These are phyloP conservation scores for Lonicera japonica DNA, from an alignment of 129 eudicot species.

Conservation along the genomic window DNA sequence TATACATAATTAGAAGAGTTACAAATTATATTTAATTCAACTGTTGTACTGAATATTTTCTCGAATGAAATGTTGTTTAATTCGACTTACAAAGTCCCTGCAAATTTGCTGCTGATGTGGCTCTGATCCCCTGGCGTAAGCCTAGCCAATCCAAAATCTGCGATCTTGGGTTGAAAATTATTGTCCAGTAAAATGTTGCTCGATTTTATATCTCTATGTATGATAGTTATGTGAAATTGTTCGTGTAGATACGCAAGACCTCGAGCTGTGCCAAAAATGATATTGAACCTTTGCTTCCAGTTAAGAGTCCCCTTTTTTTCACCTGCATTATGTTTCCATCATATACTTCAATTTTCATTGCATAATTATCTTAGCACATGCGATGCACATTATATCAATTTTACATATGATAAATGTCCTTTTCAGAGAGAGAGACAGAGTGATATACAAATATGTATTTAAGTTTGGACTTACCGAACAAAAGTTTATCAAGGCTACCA, in stretches of 20 bases:
- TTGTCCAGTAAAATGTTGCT: constrained; percentile 65
- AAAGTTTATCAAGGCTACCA: constrained; percentile 62
- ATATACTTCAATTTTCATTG: too few species aligned
- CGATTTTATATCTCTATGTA: constrained; percentile 73
- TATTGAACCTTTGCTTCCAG: constrained; percentile 60
- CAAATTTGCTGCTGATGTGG: constrained; percentile 64
- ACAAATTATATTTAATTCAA: too few species aligned
- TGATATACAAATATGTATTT: background rate
- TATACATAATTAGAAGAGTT: constrained; percentile 15
- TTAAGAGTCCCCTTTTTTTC: constrained; percentile 43
- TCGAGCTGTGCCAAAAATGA: constrained; percentile 59
- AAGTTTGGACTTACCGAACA: constrained; percentile 41
- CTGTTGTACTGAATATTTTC: background rate
- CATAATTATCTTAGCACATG: too few species aligned
- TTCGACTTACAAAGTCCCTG: constrained; percentile 64
- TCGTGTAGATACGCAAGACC: constrained; percentile 75
- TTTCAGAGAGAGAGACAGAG: too few species aligned
- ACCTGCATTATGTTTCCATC: constrained; percentile 26
- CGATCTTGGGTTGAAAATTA: constrained; percentile 60
- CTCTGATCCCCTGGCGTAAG: constrained; percentile 59
- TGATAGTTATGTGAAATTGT: constrained; percentile 61
- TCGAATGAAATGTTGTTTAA: background rate
- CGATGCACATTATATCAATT: background rate
- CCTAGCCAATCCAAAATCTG: constrained; percentile 76
- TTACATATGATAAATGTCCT: too few species aligned